Conservation (phyloP, 345 rosid species). For the Iberis pinnata region DNA sequence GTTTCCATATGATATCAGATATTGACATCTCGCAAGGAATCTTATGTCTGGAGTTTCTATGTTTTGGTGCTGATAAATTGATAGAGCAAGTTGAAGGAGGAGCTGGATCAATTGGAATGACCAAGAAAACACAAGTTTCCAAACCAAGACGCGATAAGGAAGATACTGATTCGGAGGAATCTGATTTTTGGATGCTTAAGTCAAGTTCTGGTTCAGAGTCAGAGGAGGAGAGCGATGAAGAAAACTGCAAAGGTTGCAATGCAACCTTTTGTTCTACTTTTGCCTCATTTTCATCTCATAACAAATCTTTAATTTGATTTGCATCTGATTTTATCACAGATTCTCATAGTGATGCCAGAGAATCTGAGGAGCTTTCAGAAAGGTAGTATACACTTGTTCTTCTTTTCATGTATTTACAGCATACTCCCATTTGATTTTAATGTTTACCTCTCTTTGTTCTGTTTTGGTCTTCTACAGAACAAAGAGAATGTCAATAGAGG, state of each 20-base stretch:
- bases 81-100: constrained; percentile 59
- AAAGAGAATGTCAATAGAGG: constrained; percentile 67
- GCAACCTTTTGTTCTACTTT: background rate
- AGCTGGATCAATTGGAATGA: constrained; percentile 27
- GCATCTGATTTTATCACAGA: constrained; percentile 1
- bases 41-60: background rate
- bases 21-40: background rate
- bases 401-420: no score
- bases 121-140: constrained; percentile 18
- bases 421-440: background rate
- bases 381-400: constrained; percentile 28
- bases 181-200: constrained; percentile 78
- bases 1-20: background rate
- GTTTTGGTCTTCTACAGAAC: constrained; percentile 42
- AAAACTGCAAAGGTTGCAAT: constrained; percentile 41
- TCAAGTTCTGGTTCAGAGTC: constrained; percentile 69
- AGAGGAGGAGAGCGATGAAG: constrained; percentile 44
- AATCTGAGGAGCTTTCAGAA: constrained; percentile 50
- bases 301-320: background rate
- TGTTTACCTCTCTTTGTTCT: background rate
- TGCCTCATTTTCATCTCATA: background rate
- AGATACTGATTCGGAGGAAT: constrained; percentile 50
- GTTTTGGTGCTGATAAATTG: constrained; percentile 19
- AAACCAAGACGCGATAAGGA: constrained; percentile 32
- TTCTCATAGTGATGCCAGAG: constrained; percentile 36